Conservation (phyloP, 257 asterid genomes). For the Rehmannia glutinosa region DNA sequence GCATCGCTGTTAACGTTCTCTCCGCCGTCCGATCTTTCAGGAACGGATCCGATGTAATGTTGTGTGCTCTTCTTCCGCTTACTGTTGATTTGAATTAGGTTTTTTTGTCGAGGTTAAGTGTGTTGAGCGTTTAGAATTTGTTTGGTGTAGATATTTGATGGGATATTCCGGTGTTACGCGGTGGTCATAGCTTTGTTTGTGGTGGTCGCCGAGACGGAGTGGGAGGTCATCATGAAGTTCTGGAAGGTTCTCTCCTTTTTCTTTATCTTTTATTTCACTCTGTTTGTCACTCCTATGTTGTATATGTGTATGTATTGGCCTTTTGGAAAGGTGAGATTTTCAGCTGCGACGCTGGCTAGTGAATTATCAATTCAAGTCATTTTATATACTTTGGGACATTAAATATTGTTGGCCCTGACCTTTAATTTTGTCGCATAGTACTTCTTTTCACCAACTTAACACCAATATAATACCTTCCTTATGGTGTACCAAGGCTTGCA, state of each 20-base stretch:
- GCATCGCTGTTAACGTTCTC: conserved; percentile 77
- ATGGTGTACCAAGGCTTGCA: not conserved
- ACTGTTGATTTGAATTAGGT: not conserved
- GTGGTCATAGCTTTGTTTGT: conserved; percentile 66
- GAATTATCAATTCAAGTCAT: not conserved
- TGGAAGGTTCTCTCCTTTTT: conserved; percentile 47
- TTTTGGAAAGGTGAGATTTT: not conserved
- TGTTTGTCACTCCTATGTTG: not conserved
- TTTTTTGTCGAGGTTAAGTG: not conserved
- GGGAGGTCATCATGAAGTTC: conserved; percentile 66
- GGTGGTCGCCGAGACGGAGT: conserved; percentile 90
- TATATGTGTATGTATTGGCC: not conserved
- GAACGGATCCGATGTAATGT: conserved; percentile 66
- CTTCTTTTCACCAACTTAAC: no score
- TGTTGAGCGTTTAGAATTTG: not conserved
- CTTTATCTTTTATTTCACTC: not conserved
- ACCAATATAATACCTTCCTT: not conserved
- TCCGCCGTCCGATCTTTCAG: conserved; percentile 83
- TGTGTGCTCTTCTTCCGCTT: not conserved
- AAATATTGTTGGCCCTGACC: not conserved
- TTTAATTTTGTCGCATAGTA: not conserved
- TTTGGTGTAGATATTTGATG: conserved; percentile 70
- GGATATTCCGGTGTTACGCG: conserved; percentile 93
- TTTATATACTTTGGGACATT: not conserved
- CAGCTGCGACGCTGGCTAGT: not conserved